These are phyloP conservation scores for Malus hybrid DNA, from an alignment of 331 rosid genomes.

Conservation along the genomic window DNA sequence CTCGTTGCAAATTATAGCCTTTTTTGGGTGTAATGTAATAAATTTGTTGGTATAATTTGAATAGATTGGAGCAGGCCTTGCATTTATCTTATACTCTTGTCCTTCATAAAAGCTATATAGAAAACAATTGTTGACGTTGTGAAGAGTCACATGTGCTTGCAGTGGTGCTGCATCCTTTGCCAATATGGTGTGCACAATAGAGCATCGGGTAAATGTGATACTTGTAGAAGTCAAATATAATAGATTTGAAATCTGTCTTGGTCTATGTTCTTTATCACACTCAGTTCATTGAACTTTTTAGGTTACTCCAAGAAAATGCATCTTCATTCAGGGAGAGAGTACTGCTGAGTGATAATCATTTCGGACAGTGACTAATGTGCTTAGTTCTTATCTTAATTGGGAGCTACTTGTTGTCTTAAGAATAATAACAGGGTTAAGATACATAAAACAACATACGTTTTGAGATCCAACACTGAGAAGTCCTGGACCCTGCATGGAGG, in stretches of 20 bases:
- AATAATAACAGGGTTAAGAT: no score
- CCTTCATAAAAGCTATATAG: neutral
- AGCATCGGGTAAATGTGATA: neutral
- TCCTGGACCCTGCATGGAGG: neutral
- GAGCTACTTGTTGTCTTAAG: neutral
- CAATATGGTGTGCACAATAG: neutral
- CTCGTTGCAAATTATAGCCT: no score
- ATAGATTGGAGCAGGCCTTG: neutral
- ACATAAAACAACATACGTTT: neutral
- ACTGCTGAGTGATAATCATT: neutral
- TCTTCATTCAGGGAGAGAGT: neutral
- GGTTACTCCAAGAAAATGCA: neutral
- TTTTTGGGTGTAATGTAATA: no score
- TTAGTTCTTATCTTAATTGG: neutral
- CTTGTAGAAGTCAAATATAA: neutral
- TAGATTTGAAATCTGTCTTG: neutral
- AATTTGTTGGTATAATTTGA: no score
- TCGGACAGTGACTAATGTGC: neutral
- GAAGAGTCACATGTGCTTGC: neutral
- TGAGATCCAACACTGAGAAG: neutral
- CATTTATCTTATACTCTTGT: neutral
- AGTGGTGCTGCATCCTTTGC: neutral
- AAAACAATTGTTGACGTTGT: neutral
- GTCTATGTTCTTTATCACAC: neutral
- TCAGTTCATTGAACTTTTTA: neutral